phyloP scores from a whole-genome alignment of 495 filamentous ascomycete genomes.

The Pyrenula massariospora region DNA sequence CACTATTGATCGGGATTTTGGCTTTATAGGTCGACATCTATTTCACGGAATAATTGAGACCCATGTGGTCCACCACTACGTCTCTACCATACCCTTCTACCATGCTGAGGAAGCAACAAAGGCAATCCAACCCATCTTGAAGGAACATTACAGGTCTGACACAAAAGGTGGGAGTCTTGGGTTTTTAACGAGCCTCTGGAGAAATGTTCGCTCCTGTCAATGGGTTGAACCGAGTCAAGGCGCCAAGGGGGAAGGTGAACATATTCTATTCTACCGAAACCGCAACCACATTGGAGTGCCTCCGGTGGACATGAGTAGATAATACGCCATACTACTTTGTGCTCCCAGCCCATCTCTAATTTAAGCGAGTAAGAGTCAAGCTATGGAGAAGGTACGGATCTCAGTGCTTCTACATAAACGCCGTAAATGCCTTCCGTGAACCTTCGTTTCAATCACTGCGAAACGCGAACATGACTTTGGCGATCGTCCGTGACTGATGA shows the following conservation, averaged over 20 bases:
- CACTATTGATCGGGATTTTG: constrained; percentile 82
- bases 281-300: constrained; percentile 2
- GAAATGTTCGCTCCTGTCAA: constrained; percentile 1
- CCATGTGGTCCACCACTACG: constrained; percentile 83
- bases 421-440: no score
- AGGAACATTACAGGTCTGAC: constrained; percentile 48
- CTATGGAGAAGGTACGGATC: no score
- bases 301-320: neutral
- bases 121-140: constrained; percentile 75
- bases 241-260: neutral
- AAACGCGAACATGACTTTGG: no score
- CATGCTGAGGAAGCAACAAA: constrained; percentile 79
- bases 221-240: constrained; percentile 1
- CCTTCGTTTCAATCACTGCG: no score
- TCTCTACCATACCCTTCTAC: constrained; percentile 81
- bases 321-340: neutral
- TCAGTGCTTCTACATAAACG: no score
- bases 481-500: no score
- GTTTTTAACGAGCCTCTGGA: constrained; percentile 1
- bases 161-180: neutral
- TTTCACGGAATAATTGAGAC: constrained; percentile 90
- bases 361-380: neutral
- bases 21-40: constrained; percentile 75
- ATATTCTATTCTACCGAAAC: constrained; percentile 2
- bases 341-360: neutral